These are phyloP conservation scores for Cyberlindnera japonica DNA, from an alignment of 805 yeast genomes.

Conservation along the genomic window DNA sequence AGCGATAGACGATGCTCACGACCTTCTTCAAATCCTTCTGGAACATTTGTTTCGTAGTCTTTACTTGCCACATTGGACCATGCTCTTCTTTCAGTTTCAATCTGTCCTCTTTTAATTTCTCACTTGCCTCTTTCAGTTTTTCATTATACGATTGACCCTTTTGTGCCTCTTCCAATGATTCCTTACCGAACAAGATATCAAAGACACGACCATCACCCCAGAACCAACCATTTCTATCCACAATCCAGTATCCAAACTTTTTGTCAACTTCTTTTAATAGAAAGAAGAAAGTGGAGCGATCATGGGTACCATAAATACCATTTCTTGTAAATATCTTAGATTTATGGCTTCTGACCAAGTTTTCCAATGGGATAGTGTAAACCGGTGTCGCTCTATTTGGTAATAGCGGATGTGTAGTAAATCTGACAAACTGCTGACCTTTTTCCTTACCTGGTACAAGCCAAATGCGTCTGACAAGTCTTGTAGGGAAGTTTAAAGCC, in stretches of 20 bases:
- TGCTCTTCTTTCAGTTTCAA: constrained; percentile 20
- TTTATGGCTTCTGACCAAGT: constrained; percentile 51
- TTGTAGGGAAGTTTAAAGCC: constrained; percentile 57
- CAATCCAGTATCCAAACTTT: constrained; percentile 56
- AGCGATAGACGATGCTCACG: constrained; percentile 17
- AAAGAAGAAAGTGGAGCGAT: constrained; percentile 69
- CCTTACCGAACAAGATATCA: constrained; percentile 79
- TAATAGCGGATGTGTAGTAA: constrained; percentile 70
- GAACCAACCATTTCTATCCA: constrained; percentile 83
- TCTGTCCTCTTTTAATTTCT: constrained; percentile 19
- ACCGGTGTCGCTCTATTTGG: constrained; percentile 76
- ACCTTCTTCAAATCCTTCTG: constrained; percentile 22
- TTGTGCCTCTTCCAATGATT: constrained; percentile 71
- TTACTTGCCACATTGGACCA: constrained; percentile 25
- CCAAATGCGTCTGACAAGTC: constrained; percentile 73
- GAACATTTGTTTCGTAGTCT: constrained; percentile 19
- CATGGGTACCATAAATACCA: constrained; percentile 83
- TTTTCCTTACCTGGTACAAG: constrained; percentile 59
- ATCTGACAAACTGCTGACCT: constrained; percentile 36
- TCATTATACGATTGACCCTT: constrained; percentile 24
- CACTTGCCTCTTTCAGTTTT: constrained; percentile 22
- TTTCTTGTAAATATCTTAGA: constrained; percentile 82
- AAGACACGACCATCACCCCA: constrained; percentile 91
- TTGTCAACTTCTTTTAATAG: constrained; percentile 57
- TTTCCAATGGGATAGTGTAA: constrained; percentile 57